Conservation (phyloP, 2,329 filamentous ascomycete genomes). For the Alternaria dauci region DNA sequence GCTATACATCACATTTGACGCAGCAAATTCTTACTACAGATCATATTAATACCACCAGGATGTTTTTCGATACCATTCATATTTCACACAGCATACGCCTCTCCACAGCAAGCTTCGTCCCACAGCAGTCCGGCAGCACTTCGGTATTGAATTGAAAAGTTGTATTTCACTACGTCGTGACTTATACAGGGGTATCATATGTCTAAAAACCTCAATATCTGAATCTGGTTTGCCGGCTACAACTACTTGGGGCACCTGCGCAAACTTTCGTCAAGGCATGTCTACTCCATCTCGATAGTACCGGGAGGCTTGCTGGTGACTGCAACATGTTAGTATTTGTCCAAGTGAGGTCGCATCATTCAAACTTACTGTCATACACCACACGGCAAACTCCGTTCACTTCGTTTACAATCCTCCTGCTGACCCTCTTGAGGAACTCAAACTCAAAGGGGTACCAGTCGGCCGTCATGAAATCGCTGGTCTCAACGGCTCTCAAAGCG, state of each 20-base stretch:
- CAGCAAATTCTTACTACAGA: neutral
- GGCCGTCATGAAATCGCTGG: slow-evolving; percentile 77
- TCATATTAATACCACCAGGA: no score
- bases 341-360: neutral
- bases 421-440: slow-evolving; percentile 71
- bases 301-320: slow-evolving; percentile 73
- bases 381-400: slow-evolving; percentile 77
- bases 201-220: neutral
- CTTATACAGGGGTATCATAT: slow-evolving; percentile 36
- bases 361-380: slow-evolving; percentile 69
- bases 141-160: slow-evolving; percentile 20
- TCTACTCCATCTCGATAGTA: slow-evolving; percentile 78
- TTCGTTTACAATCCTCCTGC: slow-evolving; percentile 76
- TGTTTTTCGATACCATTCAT: neutral
- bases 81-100: neutral
- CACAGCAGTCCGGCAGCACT: slow-evolving; percentile 31
- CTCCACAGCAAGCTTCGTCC: neutral
- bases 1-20: neutral
- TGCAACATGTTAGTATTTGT: slow-evolving; percentile 32
- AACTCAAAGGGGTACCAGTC: slow-evolving; percentile 72
- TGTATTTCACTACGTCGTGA: slow-evolving; percentile 18
- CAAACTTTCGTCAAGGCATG: neutral
- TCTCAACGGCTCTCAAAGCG: slow-evolving; percentile 68
- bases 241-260: neutral
- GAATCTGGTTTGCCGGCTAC: neutral